A percentile compares a stretch with the other conserved stretches of the same genome.
phyloP scores from a whole-genome alignment of 257 asterid genomes.

The Solanum neorickii region DNA sequence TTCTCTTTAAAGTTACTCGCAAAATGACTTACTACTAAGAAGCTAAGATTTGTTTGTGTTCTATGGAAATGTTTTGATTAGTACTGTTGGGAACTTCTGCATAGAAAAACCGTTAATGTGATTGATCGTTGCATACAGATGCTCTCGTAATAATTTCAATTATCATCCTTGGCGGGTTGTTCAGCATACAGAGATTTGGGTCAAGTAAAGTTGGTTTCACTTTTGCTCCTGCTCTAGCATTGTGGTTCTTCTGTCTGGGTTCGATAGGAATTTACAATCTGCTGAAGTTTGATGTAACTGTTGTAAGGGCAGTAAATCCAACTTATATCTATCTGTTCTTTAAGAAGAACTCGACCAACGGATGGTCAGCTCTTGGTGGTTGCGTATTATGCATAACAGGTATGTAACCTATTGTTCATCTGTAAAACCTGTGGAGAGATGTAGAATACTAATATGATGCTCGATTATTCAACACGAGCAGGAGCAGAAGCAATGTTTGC shows the following conservation, averaged over 20 bases:
- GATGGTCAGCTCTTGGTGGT: slow-evolving; percentile 98
- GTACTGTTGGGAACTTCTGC: neutral
- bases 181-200: slow-evolving; percentile 86
- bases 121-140: slow-evolving; percentile 35
- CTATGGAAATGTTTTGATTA: neutral
- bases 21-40: neutral
- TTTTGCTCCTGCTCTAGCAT: slow-evolving; percentile 87
- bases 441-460: neutral
- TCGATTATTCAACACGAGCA: slow-evolving; percentile 8
- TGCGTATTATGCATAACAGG: slow-evolving; percentile 98
- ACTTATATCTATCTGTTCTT: slow-evolving; percentile 71
- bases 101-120: neutral
- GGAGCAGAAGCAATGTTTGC: slow-evolving; percentile 99
- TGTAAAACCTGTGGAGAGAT: neutral
- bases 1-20: neutral
- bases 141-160: slow-evolving; percentile 82
- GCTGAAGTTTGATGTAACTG: slow-evolving; percentile 52
- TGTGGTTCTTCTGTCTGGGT: slow-evolving; percentile 89
- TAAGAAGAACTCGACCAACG: slow-evolving; percentile 47
- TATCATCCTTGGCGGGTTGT: slow-evolving; percentile 60
- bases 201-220: slow-evolving; percentile 80
- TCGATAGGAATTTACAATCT: slow-evolving; percentile 77
- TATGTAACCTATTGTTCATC: slow-evolving; percentile 1
- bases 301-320: slow-evolving; percentile 76
- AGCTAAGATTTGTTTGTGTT: neutral